Base-by-base conservation (phyloP, 2,329 filamentous ascomycete species). In the Cyphellophora attinorum region DNA sequence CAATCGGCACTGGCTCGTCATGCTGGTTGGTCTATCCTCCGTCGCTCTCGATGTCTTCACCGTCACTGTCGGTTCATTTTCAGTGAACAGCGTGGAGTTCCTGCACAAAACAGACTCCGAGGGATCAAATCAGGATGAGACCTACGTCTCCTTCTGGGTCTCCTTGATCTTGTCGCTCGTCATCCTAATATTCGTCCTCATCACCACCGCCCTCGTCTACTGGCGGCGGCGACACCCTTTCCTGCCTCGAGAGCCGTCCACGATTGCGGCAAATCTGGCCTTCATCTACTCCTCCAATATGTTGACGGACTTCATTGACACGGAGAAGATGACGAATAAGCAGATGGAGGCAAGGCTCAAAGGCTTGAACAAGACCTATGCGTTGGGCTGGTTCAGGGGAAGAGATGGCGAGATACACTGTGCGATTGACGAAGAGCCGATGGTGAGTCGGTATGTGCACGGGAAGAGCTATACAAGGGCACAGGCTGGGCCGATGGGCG, bases 261-360 rank as follows among this genome's bases (percentile, higher is more conserved):
- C 81, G 13, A 86, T 89, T 47, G 77, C 81, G 2, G 78, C 74
- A 28, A 74, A 86, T 34, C 65, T 89, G 35, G 81, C 80, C 0
- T 88, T 81, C 51, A 81, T 88, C 40, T 79, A 88, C 56, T 81
- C 85, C 59, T 80, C 73, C 55, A 82, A 81, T 58, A 86, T 88
- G 82, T 61, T 88, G 29, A 77, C 76, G 42, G 74, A 76, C 50
- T 88, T 88, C 55, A 77, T 84, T 11, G 76, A 73, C 27, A 85
- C 79, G 14, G 72, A 78, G 41, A 74, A 74, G 57, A 58, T 78
- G 33, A 71, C 67, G 45, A 74, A 70, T 34, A 59, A 64, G 11
- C 59, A 75, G 51, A 82, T 85, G 75, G 73, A 70, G 44, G 56
- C 57, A 37, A 66, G 68, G 52, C 63, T 88, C 21, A 72, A 74